Evolutionary conservation across 108 stramenopile species (phyloP).

Genomic region (Cyclotella baltica): DNA sequence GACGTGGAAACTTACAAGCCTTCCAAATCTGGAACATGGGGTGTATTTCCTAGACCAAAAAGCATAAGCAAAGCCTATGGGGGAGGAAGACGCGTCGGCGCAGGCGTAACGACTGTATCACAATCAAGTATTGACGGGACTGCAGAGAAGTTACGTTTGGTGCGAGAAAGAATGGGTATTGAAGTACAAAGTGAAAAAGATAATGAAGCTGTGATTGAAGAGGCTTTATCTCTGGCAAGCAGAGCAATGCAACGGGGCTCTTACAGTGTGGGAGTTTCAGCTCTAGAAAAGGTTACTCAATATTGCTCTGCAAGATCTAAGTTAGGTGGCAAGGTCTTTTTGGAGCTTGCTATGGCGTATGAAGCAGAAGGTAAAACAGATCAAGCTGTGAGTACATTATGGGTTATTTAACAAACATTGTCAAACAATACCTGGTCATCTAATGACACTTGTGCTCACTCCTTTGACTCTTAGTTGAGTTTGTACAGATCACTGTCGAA

Average conservation of each 20-base stretch:
- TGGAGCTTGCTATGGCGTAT: conserved; percentile 91
- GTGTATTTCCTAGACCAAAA: conserved; percentile 92
- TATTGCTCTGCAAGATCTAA: conserved; percentile 83
- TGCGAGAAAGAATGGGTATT: conserved; percentile 80
- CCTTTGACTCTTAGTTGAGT: too few relatives aligned
- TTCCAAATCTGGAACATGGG: conserved; percentile 85
- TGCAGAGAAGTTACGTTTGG: conserved; percentile 57
- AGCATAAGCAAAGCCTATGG: conserved; percentile 93
- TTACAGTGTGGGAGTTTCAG: conserved; percentile 80
- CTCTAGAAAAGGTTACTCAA: conserved; percentile 85
- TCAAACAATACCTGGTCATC: too few relatives aligned
- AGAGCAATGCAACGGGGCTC: conserved; percentile 80
- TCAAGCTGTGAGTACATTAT: too few relatives aligned
- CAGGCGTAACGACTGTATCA: conserved; percentile 56
- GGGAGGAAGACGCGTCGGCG: conserved; percentile 87
- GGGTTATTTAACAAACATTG: too few relatives aligned
- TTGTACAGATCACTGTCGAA: conserved; percentile 74
- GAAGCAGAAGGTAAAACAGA: conserved; percentile 82
- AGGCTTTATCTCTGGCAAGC: conserved; percentile 67
- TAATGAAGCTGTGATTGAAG: conserved; percentile 73
- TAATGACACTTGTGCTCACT: too few relatives aligned
- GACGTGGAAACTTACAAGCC: conserved; percentile 67
- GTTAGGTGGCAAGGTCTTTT: conserved; percentile 80
- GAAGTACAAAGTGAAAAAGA: conserved; percentile 85
- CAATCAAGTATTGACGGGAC: conserved; percentile 57